Percentiles rank a stretch among this genome's conserved stretches.
phyloP scores from a whole-genome alignment of 1,284 basidiomycete genomes.

The Naganishia albida region DNA sequence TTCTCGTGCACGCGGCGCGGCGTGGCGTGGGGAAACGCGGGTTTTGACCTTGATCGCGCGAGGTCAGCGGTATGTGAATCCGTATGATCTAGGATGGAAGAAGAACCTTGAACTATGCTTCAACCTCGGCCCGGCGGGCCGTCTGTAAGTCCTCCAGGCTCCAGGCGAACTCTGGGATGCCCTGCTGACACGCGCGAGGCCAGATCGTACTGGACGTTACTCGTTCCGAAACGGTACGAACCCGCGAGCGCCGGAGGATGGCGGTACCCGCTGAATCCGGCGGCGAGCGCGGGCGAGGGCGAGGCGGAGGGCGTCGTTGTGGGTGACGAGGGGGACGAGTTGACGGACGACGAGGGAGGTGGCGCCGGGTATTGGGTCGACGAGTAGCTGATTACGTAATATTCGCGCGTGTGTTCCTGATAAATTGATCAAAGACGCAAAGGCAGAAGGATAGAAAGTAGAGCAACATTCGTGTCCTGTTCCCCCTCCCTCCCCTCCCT shows the following conservation, averaged over 20 bases:
- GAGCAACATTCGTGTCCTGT: slow-evolving; percentile 1
- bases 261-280: slow-evolving; percentile 56
- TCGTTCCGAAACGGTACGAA: slow-evolving; percentile 75
- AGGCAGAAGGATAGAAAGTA: background rate
- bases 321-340: slow-evolving; percentile 52
- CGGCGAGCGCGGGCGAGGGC: slow-evolving; percentile 25
- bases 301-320: slow-evolving; percentile 31
- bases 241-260: slow-evolving; percentile 82
- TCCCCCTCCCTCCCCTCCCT: background rate
- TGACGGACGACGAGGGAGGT: slow-evolving; percentile 60
- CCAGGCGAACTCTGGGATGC: background rate
- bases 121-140: slow-evolving; percentile 74
- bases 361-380: slow-evolving; percentile 42
- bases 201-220: slow-evolving; percentile 72
- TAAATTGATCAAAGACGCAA: background rate
- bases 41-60: background rate
- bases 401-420: slow-evolving; percentile 6
- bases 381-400: background rate
- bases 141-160: slow-evolving; percentile 76
- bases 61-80: slow-evolving; percentile 75
- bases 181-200: background rate
- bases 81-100: slow-evolving; percentile 80
- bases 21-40: too few relatives aligned
- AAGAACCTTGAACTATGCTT: slow-evolving; percentile 81
- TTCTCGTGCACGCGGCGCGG: slow-evolving; percentile 21